Conservation (phyloP, 345 rosid genomes). For the Acer yangbiense region DNA sequence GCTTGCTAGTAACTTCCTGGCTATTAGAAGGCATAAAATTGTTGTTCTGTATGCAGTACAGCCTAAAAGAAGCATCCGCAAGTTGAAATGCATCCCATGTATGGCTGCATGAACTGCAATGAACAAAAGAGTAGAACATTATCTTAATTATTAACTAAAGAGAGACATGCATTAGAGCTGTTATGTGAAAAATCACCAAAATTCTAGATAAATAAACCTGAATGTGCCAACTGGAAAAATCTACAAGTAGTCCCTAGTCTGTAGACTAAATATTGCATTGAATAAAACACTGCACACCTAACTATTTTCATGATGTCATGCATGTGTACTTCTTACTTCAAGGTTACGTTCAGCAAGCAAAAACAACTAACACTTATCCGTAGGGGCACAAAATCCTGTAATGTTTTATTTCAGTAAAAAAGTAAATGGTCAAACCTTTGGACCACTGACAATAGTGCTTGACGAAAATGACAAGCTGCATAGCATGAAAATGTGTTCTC, state of each 20-base stretch:
- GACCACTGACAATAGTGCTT: conserved; percentile 75
- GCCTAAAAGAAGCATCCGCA: conserved; percentile 84
- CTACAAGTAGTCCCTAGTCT: not conserved
- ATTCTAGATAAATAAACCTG: conserved; percentile 5
- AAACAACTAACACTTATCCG: not conserved
- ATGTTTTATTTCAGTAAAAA: not conserved
- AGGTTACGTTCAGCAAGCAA: not conserved
- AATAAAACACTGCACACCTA: not conserved
- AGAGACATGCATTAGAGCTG: not conserved
- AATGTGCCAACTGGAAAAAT: not conserved
- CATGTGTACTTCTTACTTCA: not conserved
- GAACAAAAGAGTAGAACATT: conserved; percentile 24
- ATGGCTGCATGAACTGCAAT: conserved; percentile 86
- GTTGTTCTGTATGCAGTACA: conserved; percentile 61
- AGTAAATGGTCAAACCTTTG: conserved; percentile 58
- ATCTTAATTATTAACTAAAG: not conserved
- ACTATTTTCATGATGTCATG: not conserved
- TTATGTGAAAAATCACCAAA: conserved; percentile 11
- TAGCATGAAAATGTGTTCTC: conserved; percentile 53
- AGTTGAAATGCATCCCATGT: conserved; percentile 92
- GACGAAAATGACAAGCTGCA: conserved; percentile 85
- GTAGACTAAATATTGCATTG: not conserved
- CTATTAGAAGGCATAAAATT: conserved; percentile 37
- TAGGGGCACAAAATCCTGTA: not conserved
- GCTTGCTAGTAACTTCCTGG: conserved; percentile 48